Evolutionary conservation across 2,329 filamentous ascomycete species (phyloP).

Genomic region (Neocucurbitaria cava): DNA sequence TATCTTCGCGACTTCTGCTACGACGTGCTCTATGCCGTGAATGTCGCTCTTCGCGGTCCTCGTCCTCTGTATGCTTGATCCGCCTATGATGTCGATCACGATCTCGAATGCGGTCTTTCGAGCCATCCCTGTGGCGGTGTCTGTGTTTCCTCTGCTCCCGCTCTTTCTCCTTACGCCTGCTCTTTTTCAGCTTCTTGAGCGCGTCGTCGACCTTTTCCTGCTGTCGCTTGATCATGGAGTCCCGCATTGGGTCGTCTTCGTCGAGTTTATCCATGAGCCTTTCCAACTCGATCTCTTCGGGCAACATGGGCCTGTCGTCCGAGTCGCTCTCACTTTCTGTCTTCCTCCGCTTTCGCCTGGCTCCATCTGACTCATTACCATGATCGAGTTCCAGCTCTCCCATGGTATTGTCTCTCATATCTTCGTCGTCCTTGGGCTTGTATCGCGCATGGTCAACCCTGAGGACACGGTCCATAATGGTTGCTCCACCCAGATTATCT

Average conservation of each 20-base stretch:
- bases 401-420: slow-evolving; percentile 68
- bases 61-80: slow-evolving; percentile 21
- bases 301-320: slow-evolving; percentile 69
- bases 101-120: slow-evolving; percentile 31
- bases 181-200: slow-evolving; percentile 61
- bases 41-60: slow-evolving; percentile 11
- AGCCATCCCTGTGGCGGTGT: slow-evolving; percentile 33
- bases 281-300: slow-evolving; percentile 81
- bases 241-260: slow-evolving; percentile 97
- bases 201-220: slow-evolving; percentile 84
- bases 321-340: slow-evolving; percentile 51
- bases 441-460: slow-evolving; percentile 94
- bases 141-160: slow-evolving; percentile 50
- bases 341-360: slow-evolving; percentile 56
- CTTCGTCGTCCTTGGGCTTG: slow-evolving; percentile 80
- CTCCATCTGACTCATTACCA: slow-evolving; percentile 52
- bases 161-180: slow-evolving; percentile 56
- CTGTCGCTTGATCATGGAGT: slow-evolving; percentile 87
- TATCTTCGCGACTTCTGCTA: slow-evolving; percentile 22
- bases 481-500: slow-evolving; percentile 90
- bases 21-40: slow-evolving; percentile 18
- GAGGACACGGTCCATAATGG: slow-evolving; percentile 78
- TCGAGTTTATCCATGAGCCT: slow-evolving; percentile 81
- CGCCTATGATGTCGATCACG: slow-evolving; percentile 25
- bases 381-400: slow-evolving; percentile 52